Conservation (phyloP, 129 eudicot genomes). For the Lactuca saligna region DNA sequence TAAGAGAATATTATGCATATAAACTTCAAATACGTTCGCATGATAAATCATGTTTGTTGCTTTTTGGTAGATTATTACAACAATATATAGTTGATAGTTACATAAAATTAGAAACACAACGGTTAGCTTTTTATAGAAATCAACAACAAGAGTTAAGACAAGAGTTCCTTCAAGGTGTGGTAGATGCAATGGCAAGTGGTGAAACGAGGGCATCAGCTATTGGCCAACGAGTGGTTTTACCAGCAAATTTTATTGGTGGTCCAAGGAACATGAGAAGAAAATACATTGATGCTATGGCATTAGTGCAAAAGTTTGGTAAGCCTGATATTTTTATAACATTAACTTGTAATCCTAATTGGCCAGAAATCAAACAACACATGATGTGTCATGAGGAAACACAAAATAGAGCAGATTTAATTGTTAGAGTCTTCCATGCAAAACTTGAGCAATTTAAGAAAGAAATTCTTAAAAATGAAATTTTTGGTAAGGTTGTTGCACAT, state of each 20-base stretch:
- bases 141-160: neutral
- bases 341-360: too few relatives aligned
- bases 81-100: constrained; percentile 1
- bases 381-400: too few relatives aligned
- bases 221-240: neutral
- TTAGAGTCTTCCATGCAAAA: too few relatives aligned
- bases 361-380: too few relatives aligned
- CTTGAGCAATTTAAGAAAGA: too few relatives aligned
- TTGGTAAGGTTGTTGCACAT: neutral
- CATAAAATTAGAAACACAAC: constrained; percentile 7
- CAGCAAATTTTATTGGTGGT: constrained; percentile 4
- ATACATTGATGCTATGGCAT: constrained; percentile 16
- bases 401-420: too few relatives aligned
- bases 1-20: constrained; percentile 2
- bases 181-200: neutral
- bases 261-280: neutral
- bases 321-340: neutral
- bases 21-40: neutral
- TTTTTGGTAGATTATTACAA: neutral
- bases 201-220: neutral
- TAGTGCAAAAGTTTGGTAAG: neutral
- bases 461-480: too few relatives aligned
- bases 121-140: neutral
- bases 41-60: neutral
- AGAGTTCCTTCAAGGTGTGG: neutral